Evolutionary conservation across 257 asterid genomes (phyloP).

Genomic region (Fraxinus anomala): DNA sequence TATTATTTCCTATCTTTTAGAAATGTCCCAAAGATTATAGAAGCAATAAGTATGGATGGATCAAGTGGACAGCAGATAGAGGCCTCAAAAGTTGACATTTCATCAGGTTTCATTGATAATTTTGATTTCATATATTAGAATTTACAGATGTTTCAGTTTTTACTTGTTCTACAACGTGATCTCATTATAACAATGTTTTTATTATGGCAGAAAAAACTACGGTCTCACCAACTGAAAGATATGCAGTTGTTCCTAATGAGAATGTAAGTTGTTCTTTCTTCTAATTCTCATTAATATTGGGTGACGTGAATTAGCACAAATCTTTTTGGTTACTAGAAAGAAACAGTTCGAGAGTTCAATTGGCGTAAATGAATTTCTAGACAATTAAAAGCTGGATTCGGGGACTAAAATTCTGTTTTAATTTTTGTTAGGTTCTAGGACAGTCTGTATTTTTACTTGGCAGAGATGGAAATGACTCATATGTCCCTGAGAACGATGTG

Average conservation of each 20-base stretch:
- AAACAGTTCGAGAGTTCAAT: background rate
- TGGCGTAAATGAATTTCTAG: background rate
- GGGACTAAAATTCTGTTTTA: background rate
- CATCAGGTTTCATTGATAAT: constrained; percentile 49
- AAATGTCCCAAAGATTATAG: constrained; percentile 79
- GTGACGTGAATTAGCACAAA: background rate
- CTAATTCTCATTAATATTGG: background rate
- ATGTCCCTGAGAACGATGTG: constrained; percentile 76
- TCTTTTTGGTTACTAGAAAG: background rate
- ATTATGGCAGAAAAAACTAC: constrained; percentile 55
- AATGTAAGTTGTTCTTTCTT: constrained; percentile 45
- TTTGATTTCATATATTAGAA: background rate
- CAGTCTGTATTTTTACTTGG: constrained; percentile 8
- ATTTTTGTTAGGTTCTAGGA: constrained; percentile 31
- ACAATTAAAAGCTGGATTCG: background rate
- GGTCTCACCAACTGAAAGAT: constrained; percentile 87
- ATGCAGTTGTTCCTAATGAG: constrained; percentile 88
- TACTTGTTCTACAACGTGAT: background rate
- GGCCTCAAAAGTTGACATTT: constrained; percentile 60
- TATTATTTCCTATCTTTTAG: constrained; percentile 38
- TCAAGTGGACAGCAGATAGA: constrained; percentile 73
- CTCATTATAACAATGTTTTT: constrained; percentile 11
- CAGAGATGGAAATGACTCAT: constrained; percentile 50
- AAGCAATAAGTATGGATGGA: constrained; percentile 77
- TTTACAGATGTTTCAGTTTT: background rate